Percentiles rank a stretch among this genome's conserved stretches.
Conservation (phyloP, 2,329 filamentous ascomycete genomes). For the Neurospora sp. region DNA sequence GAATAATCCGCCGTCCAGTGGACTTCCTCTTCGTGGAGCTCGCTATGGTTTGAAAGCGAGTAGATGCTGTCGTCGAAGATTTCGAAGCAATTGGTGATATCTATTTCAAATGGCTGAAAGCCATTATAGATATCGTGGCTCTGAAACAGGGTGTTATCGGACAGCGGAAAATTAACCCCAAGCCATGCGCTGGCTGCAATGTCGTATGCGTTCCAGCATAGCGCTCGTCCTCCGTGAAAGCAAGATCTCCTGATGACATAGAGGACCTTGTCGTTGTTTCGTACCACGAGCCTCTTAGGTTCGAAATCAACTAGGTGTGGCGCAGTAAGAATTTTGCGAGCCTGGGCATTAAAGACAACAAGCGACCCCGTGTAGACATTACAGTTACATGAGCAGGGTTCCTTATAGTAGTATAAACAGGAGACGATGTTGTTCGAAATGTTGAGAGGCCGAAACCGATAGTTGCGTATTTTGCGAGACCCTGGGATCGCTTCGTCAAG, state of each 20-base stretch:
- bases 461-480: slow-evolving; percentile 25
- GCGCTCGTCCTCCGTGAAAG: slow-evolving; percentile 49
- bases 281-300: slow-evolving; percentile 51
- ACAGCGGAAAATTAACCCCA: no score
- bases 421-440: slow-evolving; percentile 47
- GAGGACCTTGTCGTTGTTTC: slow-evolving; percentile 50
- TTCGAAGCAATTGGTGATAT: slow-evolving; percentile 60
- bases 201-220: slow-evolving; percentile 48
- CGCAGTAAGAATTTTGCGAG: slow-evolving; percentile 30
- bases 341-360: slow-evolving; percentile 36
- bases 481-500: slow-evolving; percentile 26
- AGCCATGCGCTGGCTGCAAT: slow-evolving; percentile 29
- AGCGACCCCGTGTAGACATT: slow-evolving; percentile 34
- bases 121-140: no score
- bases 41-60: slow-evolving; percentile 55
- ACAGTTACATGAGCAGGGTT: background rate
- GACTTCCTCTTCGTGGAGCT: slow-evolving; percentile 38
- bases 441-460: slow-evolving; percentile 44
- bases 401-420: slow-evolving; percentile 41
- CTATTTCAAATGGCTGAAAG: slow-evolving; percentile 28
- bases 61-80: slow-evolving; percentile 58
- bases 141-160: no score
- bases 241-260: slow-evolving; percentile 25
- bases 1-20: no score
- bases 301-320: slow-evolving; percentile 30